Evolutionary conservation across 805 yeast genomes (phyloP).

Genomic region (fission yeast (Schizosaccharomyces pombe)): DNA sequence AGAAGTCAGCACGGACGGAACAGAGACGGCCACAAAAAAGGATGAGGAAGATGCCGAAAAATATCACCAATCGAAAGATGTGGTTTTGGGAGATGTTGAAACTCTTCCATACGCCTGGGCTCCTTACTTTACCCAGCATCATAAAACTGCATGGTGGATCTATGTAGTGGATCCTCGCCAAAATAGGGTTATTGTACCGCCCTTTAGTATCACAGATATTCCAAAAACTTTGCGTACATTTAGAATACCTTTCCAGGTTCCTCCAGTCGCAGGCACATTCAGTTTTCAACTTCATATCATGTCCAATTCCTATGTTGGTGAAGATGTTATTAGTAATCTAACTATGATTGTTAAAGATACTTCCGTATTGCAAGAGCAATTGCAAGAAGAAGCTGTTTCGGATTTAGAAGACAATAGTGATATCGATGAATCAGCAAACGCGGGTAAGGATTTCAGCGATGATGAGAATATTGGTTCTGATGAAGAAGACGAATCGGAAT

Average conservation of each 20-base stretch:
- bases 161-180: conserved; percentile 34
- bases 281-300: conserved; percentile 49
- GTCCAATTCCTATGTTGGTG: conserved; percentile 59
- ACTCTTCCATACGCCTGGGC: conserved; percentile 39
- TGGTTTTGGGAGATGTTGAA: conserved; percentile 14
- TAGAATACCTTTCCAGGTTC: conserved; percentile 3
- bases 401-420: conserved; percentile 48
- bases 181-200: conserved; percentile 1
- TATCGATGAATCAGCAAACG: conserved; percentile 38
- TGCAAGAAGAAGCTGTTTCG: conserved; percentile 10
- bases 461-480: conserved; percentile 20
- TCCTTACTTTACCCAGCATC: conserved; percentile 49
- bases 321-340: conserved; percentile 51
- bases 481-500: conserved; percentile 28
- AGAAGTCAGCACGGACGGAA: background rate
- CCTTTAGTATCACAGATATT: background rate
- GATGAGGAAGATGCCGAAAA: background rate
- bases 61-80: conserved; percentile 8
- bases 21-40: background rate
- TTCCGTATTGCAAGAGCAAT: conserved; percentile 13
- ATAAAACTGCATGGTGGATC: conserved; percentile 37
- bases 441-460: background rate
- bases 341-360: conserved; percentile 45
- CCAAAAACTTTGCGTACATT: background rate
- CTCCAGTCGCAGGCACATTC: conserved; percentile 28